These are phyloP conservation scores for Waitea zeae DNA, from an alignment of 1,284 basidiomycete genomes.

Conservation along the genomic window DNA sequence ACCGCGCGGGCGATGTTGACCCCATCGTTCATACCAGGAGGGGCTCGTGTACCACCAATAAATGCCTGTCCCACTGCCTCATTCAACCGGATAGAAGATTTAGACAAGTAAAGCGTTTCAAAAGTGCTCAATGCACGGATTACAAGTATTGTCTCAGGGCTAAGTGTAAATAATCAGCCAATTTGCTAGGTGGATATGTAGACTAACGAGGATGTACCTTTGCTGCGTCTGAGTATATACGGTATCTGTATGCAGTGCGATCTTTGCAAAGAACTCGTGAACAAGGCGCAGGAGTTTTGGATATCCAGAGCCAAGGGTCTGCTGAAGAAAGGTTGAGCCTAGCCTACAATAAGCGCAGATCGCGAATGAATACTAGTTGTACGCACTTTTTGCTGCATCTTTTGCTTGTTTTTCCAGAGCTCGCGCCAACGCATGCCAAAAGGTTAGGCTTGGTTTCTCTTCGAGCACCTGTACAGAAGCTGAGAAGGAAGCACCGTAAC, in stretches of 20 bases:
- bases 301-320: slow-evolving; percentile 74
- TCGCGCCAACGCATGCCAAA: slow-evolving; percentile 76
- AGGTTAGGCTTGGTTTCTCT: slow-evolving; percentile 77
- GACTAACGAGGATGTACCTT: slow-evolving; percentile 32
- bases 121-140: slow-evolving; percentile 70
- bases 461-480: slow-evolving; percentile 42
- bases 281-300: slow-evolving; percentile 77
- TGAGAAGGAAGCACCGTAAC: background rate
- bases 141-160: slow-evolving; percentile 81
- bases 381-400: slow-evolving; percentile 56
- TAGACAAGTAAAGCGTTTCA: slow-evolving; percentile 72
- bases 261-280: slow-evolving; percentile 91
- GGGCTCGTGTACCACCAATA: slow-evolving; percentile 40
- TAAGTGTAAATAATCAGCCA: slow-evolving; percentile 12
- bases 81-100: slow-evolving; percentile 67
- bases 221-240: slow-evolving; percentile 71
- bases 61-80: slow-evolving; percentile 66
- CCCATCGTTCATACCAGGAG: slow-evolving; percentile 66
- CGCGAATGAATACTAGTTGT: slow-evolving; percentile 1
- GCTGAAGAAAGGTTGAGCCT: slow-evolving; percentile 77
- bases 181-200: slow-evolving; percentile 1
- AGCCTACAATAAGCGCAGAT: background rate
- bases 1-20: slow-evolving; percentile 58
- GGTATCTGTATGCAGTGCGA: slow-evolving; percentile 88
- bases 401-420: slow-evolving; percentile 68